Conservation (phyloP, 1,284 basidiomycete species). For the Ceratobasidium sp. region DNA sequence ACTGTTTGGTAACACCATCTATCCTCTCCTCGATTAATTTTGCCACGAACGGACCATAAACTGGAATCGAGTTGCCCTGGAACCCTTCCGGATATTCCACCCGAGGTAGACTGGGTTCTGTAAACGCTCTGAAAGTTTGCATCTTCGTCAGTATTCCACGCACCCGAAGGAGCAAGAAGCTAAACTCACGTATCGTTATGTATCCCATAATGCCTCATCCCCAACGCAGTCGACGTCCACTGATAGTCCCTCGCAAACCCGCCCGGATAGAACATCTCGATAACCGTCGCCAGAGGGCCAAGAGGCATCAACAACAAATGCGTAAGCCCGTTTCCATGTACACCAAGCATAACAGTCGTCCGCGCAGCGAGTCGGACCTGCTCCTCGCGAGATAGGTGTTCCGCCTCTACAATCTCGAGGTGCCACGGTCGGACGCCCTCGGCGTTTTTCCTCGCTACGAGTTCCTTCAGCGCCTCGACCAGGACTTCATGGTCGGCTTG, state of each 20-base stretch:
- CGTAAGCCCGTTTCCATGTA: slow-evolving; percentile 51
- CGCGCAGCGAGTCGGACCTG: slow-evolving; percentile 48
- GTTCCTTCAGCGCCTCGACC: slow-evolving; percentile 44
- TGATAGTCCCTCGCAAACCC: slow-evolving; percentile 51
- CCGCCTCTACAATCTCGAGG: slow-evolving; percentile 48
- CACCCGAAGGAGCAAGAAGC: neutral
- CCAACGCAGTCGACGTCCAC: slow-evolving; percentile 56
- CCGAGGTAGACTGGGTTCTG: slow-evolving; percentile 58
- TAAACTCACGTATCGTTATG: slow-evolving; percentile 23
- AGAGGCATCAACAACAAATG: slow-evolving; percentile 49
- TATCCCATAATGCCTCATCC: slow-evolving; percentile 59
- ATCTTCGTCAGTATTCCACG: neutral
- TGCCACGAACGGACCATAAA: slow-evolving; percentile 51
- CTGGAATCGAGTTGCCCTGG: slow-evolving; percentile 62
- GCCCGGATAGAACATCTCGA: slow-evolving; percentile 50
- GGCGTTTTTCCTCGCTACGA: slow-evolving; percentile 43
- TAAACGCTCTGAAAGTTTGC: slow-evolving; percentile 47
- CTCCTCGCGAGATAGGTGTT: slow-evolving; percentile 48
- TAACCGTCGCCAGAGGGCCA: slow-evolving; percentile 45
- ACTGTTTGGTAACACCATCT: slow-evolving; percentile 31
- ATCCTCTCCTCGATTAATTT: slow-evolving; percentile 49
- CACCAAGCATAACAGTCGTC: slow-evolving; percentile 51
- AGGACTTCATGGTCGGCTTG: slow-evolving; percentile 48
- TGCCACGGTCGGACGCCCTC: slow-evolving; percentile 22
- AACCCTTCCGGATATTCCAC: slow-evolving; percentile 62